Evolutionary conservation across 257 asterid genomes (phyloP), one percentile per base, ranked within the genome.

Genomic region (Buddleja alternifolia): DNA sequence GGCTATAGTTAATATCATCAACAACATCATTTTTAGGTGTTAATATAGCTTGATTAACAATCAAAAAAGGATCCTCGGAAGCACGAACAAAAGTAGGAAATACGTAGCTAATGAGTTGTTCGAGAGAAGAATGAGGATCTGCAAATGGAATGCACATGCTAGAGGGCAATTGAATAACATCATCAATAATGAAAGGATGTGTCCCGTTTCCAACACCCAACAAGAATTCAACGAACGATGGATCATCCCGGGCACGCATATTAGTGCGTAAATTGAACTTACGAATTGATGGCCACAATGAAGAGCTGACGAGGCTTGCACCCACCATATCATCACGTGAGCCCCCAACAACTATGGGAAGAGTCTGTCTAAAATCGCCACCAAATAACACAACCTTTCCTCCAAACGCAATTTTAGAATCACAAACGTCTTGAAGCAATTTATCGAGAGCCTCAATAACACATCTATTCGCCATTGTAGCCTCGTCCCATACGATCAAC

Each of bases 401-500:
- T 0, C 60, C 47, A 60, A 70, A 70, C 0, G 36, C 24, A 0
- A 19, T 3, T 0, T 55, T 7, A 14, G 0, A 24, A 4, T 52
- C 37, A 24, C 23, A 42, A 0, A 75, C 4, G 19, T 75, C 62
- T 24, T 1, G 17, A 0, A 69, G 44, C 9, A 29, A 1, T 0
- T 0, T 0, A 45, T 63, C 15, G 0, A 63, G 20, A 0, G 34
- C 47, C 4, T 75, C 72, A 9, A 55, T 23, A 0, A 51, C 8
- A 0, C n/a, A 3, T 1, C n/a, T 4, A 15, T 61, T 17, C 0
- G 66, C 71, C 71, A 74, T 66, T 2, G 69, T 17, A 0, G 47
- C 58, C 42, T 69, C 62, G 10, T 73, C 54, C 63, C 67, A n/a
- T n/a, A 70, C 6, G 12, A 50, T 60, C 6, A 50, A 1, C 3